phyloP scores from a whole-genome alignment of 805 yeast genomes.

The Scheffersomyces coipomensis region DNA sequence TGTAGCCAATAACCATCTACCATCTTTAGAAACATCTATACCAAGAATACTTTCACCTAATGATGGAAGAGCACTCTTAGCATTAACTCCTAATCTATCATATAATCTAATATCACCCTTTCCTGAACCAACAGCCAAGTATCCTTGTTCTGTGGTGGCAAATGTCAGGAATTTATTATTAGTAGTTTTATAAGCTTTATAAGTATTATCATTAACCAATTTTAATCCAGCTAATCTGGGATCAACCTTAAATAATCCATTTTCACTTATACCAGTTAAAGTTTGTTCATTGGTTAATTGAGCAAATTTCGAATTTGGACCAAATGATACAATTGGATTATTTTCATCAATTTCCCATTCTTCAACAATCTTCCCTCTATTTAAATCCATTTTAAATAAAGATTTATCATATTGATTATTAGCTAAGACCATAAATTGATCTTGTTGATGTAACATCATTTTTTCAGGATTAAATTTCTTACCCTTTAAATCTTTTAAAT shows the following conservation, averaged over 20 bases:
- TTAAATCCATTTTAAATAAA: constrained; percentile 75
- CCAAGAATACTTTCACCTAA: constrained; percentile 73
- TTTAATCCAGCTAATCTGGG: constrained; percentile 65
- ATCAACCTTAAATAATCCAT: constrained; percentile 72
- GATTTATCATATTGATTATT: constrained; percentile 43
- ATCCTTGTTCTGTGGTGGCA: constrained; percentile 72
- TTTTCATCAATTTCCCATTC: constrained; percentile 66
- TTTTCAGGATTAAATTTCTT: constrained; percentile 51
- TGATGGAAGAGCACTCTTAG: constrained; percentile 79
- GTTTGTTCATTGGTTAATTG: constrained; percentile 75
- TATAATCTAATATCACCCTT: constrained; percentile 77
- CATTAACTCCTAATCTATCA: constrained; percentile 69
- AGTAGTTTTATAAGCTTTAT: constrained; percentile 48
- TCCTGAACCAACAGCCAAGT: constrained; percentile 70
- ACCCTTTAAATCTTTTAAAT: constrained; percentile 53
- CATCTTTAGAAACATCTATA: constrained; percentile 73
- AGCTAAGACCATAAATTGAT: constrained; percentile 65
- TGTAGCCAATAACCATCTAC: constrained; percentile 79
- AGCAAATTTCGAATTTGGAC: constrained; percentile 71
- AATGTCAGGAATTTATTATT: constrained; percentile 53
- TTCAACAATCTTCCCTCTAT: constrained; percentile 78
- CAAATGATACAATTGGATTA: constrained; percentile 53
- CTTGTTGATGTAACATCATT: constrained; percentile 77
- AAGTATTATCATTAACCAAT: constrained; percentile 49
- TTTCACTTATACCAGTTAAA: constrained; percentile 64